Conservation (phyloP, 164 flowering plant species). For the Nymphaea thermarum region DNA sequence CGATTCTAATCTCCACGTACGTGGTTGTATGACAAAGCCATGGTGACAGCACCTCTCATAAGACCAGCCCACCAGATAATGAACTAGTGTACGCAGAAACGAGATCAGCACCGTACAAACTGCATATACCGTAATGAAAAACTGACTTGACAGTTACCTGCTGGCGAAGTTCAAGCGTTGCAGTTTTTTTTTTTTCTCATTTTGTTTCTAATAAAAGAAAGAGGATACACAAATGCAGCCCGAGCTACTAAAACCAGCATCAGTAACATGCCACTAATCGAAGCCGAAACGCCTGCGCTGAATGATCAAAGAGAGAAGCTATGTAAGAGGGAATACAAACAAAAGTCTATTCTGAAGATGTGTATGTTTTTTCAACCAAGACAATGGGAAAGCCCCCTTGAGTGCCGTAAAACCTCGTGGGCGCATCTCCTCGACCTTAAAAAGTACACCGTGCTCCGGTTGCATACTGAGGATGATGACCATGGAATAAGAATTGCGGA, state of each 20-base stretch:
- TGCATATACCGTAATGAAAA: too few species aligned
- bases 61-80: conserved; percentile 83
- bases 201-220: conserved; percentile 34
- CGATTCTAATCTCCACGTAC: conserved; percentile 14
- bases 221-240: conserved; percentile 60
- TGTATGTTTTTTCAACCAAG: neutral
- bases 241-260: conserved; percentile 52
- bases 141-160: conserved; percentile 21
- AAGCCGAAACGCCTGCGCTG: conserved; percentile 52
- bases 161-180: conserved; percentile 27
- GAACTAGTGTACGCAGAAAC: conserved; percentile 21
- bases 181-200: conserved; percentile 11
- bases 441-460: neutral
- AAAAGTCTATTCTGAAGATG: neutral
- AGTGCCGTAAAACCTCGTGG: neutral
- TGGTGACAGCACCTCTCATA: conserved; percentile 78
- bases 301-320: conserved; percentile 8
- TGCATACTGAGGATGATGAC: neutral
- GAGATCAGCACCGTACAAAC: too few species aligned
- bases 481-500: neutral
- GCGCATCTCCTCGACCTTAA: neutral
- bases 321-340: neutral
- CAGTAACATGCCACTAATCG: conserved; percentile 41
- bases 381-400: neutral
- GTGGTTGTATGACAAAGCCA: conserved; percentile 57